phyloP scores from a whole-genome alignment of 2,329 filamentous ascomycete species.

The Cladosporium austrohemisphaericum region DNA sequence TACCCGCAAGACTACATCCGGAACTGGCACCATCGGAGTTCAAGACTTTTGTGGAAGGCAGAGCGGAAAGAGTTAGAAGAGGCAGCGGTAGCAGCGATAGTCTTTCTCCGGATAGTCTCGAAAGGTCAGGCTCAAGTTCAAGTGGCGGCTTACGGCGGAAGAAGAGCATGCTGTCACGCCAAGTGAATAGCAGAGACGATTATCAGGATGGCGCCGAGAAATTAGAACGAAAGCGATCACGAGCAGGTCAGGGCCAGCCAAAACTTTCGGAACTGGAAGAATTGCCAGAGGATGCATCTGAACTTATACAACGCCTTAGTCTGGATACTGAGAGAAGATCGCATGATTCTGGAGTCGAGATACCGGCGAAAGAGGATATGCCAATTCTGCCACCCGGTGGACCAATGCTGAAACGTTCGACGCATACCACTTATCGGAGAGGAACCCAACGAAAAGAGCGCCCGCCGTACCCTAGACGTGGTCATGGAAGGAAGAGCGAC shows the following conservation, averaged over 20 bases:
- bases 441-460: constrained; percentile 80
- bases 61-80: constrained; percentile 83
- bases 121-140: constrained; percentile 48
- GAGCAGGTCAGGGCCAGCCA: constrained; percentile 52
- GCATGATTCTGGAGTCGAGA: constrained; percentile 36
- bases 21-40: constrained; percentile 95
- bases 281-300: constrained; percentile 74
- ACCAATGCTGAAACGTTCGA: constrained; percentile 80
- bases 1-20: constrained; percentile 88
- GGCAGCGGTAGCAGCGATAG: constrained; percentile 67
- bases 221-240: constrained; percentile 68
- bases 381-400: constrained; percentile 78
- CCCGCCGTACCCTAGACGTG: constrained; percentile 69
- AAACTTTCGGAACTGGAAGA: constrained; percentile 64
- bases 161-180: constrained; percentile 91
- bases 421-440: constrained; percentile 83
- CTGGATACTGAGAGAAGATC: constrained; percentile 42
- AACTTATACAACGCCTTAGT: constrained; percentile 67
- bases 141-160: constrained; percentile 68
- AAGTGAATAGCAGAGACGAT: constrained; percentile 73
- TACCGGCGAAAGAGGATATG: constrained; percentile 61
- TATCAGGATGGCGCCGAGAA: constrained; percentile 83
- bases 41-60: constrained; percentile 91
- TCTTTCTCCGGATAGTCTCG: constrained; percentile 57
- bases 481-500: constrained; percentile 60